Evolutionary conservation across 345 rosid species (phyloP).

Genomic region (Excoecaria agallocha): DNA sequence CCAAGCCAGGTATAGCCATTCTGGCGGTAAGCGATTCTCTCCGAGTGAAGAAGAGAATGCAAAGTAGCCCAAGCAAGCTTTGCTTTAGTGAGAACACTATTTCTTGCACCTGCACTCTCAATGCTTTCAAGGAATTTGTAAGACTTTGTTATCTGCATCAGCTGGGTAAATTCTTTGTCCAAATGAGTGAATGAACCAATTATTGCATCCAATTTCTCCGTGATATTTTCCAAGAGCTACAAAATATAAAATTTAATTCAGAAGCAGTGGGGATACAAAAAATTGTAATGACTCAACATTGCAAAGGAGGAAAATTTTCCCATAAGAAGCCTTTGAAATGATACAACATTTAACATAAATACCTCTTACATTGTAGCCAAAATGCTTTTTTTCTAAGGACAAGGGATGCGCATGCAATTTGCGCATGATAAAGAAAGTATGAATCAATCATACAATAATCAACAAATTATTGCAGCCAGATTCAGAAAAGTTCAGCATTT

Average conservation of each 20-base stretch:
- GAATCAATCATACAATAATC: too few relatives aligned
- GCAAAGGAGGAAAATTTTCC: not conserved
- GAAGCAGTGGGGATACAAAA: not conserved
- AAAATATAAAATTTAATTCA: conserved; percentile 20
- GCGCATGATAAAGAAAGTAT: not conserved
- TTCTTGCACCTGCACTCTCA: conserved; percentile 37
- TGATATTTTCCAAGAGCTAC: conserved; percentile 81
- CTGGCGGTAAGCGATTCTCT: conserved; percentile 68
- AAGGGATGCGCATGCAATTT: not conserved
- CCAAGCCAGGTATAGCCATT: conserved; percentile 96
- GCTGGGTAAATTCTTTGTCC: conserved; percentile 79
- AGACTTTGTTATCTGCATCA: conserved; percentile 72
- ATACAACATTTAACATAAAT: not conserved
- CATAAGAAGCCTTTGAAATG: not conserved
- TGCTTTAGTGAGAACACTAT: conserved; percentile 48
- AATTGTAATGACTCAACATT: conserved; percentile 5
- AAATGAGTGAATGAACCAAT: conserved; percentile 85
- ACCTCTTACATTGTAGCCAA: too few relatives aligned
- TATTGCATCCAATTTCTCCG: conserved; percentile 74
- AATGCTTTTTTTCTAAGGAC: not conserved
- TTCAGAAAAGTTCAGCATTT: too few relatives aligned
- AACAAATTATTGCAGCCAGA: too few relatives aligned
- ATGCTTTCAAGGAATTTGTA: conserved; percentile 60
- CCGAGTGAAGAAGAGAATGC: conserved; percentile 97
- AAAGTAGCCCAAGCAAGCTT: conserved; percentile 80